A percentile compares a stretch with the other conserved stretches of the same genome.
Evolutionary conservation across 129 eudicot species (phyloP).

Genomic region (Apium graveolens): DNA sequence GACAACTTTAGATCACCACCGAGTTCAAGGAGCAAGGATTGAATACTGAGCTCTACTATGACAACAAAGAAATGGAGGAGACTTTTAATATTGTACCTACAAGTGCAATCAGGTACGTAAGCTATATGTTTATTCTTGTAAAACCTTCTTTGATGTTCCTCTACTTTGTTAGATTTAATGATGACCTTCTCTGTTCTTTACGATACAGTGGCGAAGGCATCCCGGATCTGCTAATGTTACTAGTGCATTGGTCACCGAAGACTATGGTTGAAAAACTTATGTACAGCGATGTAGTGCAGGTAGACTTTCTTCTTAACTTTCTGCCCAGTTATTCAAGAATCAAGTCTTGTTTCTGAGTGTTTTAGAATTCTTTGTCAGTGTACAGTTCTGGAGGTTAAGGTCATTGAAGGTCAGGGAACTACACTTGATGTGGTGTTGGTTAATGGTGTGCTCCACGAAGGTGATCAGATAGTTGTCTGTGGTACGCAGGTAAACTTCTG

Average conservation of each 20-base stretch:
- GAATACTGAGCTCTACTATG: slow-evolving; percentile 79
- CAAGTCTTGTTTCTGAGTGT: not conserved
- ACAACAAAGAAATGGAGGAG: slow-evolving; percentile 86
- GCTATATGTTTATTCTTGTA: not conserved
- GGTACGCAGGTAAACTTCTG: slow-evolving; percentile 70
- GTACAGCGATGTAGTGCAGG: slow-evolving; percentile 67
- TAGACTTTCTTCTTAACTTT: slow-evolving; percentile 15
- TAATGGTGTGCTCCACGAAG: slow-evolving; percentile 95
- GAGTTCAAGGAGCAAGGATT: slow-evolving; percentile 91
- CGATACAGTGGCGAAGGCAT: slow-evolving; percentile 88
- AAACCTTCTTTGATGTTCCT: not conserved
- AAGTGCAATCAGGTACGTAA: slow-evolving; percentile 68
- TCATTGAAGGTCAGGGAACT: slow-evolving; percentile 92
- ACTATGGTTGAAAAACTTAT: slow-evolving; percentile 84
- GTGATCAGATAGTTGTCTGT: slow-evolving; percentile 92
- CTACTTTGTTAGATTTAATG: not conserved
- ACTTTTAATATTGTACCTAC: slow-evolving; percentile 89
- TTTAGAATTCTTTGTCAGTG: slow-evolving; percentile 42
- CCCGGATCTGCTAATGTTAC: slow-evolving; percentile 68
- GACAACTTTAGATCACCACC: slow-evolving; percentile 44
- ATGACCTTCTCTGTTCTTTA: slow-evolving; percentile 12
- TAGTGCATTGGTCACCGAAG: slow-evolving; percentile 88
- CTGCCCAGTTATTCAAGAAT: not conserved
- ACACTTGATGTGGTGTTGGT: slow-evolving; percentile 92
- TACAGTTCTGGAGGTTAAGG: slow-evolving; percentile 97